phyloP scores from a whole-genome alignment of 352 stramenopile genomes.

The Globisporangium rhizosaccharum region DNA sequence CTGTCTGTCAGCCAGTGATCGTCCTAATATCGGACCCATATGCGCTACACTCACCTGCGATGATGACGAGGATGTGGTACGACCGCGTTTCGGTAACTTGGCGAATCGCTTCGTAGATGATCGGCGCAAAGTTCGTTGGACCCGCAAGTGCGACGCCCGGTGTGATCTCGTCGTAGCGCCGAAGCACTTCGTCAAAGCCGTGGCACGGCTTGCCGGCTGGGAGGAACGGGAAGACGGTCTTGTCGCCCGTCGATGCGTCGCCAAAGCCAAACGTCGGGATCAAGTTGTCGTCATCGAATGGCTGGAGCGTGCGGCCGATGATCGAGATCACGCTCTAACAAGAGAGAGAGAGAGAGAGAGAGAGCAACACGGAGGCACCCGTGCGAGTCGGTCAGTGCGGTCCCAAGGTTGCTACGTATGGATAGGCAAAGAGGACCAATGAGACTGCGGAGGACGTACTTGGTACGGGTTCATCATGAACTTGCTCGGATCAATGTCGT shows the following conservation, averaged over 20 bases:
- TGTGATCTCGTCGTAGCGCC: conserved; percentile 47
- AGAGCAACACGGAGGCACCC: background rate
- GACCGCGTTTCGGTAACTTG: conserved; percentile 34
- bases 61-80: conserved; percentile 77
- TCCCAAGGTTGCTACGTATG: too few relatives aligned
- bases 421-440: too few relatives aligned
- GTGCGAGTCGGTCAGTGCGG: background rate
- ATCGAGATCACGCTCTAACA: conserved; percentile 47
- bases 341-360: conserved; percentile 23
- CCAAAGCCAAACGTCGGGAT: conserved; percentile 79
- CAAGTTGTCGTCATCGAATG: conserved; percentile 64
- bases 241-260: conserved; percentile 47
- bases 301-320: conserved; percentile 55
- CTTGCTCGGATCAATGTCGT: conserved; percentile 54
- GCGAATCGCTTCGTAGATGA: conserved; percentile 67
- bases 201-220: conserved; percentile 29
- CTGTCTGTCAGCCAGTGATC: background rate
- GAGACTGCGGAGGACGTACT: conserved; percentile 7
- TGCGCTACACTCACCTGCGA: conserved; percentile 27
- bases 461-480: conserved; percentile 60
- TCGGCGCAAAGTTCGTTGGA: conserved; percentile 75
- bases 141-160: conserved; percentile 42
- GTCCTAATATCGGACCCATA: background rate
- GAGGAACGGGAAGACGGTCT: conserved; percentile 48
- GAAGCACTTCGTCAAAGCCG: conserved; percentile 52